phyloP scores from a whole-genome alignment of 2,329 filamentous ascomycete genomes.

The Xylariaceae sp. region DNA sequence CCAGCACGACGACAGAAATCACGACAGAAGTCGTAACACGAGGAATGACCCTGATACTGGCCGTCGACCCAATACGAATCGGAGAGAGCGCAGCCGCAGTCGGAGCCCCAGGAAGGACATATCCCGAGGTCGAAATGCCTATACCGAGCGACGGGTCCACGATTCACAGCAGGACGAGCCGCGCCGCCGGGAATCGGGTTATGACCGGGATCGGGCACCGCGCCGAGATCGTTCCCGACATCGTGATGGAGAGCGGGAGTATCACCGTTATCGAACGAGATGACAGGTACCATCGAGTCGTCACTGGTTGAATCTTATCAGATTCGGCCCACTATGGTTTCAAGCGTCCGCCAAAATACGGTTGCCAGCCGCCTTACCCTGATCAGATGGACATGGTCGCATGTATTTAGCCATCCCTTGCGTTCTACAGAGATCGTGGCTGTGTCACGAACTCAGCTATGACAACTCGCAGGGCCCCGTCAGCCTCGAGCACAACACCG shows the following conservation, averaged over 20 bases:
- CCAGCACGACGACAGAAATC: constrained; percentile 32
- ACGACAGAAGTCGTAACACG: constrained; percentile 29
- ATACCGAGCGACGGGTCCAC: constrained; percentile 19
- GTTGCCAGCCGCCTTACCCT: neutral
- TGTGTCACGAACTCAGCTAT: neutral
- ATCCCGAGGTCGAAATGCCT: constrained; percentile 15
- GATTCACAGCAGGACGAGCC: constrained; percentile 23
- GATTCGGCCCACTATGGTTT: neutral
- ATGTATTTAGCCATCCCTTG: neutral
- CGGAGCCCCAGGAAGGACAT: constrained; percentile 29
- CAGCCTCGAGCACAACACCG: neutral
- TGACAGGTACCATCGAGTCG: constrained; percentile 6
- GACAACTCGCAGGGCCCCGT: neutral
- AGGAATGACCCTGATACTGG: constrained; percentile 27
- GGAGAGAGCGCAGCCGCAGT: constrained; percentile 27
- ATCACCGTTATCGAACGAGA: constrained; percentile 22
- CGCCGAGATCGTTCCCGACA: constrained; percentile 22
- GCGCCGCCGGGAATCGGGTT: constrained; percentile 16
- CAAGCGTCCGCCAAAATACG: neutral
- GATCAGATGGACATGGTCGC: neutral
- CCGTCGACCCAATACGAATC: neutral
- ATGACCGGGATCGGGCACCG: constrained; percentile 19
- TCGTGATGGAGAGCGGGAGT: constrained; percentile 20
- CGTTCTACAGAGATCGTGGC: constrained; percentile 3
- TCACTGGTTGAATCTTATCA: neutral